phyloP scores from a whole-genome alignment of 2,329 filamentous ascomycete genomes.

The Venturia oleaginea region DNA sequence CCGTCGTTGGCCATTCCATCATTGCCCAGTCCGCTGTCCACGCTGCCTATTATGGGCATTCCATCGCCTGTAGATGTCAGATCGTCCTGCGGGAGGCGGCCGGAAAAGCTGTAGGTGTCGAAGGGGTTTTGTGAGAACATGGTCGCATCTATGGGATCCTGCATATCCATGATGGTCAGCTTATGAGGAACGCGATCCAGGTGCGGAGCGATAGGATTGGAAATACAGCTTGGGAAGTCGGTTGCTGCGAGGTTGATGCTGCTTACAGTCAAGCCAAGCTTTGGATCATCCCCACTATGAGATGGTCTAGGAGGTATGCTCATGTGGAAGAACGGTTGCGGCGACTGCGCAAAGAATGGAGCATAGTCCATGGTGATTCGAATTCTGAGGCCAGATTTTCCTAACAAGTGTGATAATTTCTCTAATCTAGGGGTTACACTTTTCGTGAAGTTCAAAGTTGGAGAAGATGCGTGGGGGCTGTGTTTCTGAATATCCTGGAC shows the following conservation, averaged over 20 bases:
- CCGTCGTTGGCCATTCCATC: slow-evolving; percentile 16
- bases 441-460: not conserved
- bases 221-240: not conserved
- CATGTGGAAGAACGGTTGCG: slow-evolving; percentile 9
- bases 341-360: slow-evolving; percentile 11
- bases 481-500: not conserved
- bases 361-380: slow-evolving; percentile 12
- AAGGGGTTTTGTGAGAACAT: slow-evolving; percentile 16
- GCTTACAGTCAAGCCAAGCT: slow-evolving; percentile 11
- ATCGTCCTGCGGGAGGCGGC: not conserved
- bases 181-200: not conserved
- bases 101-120: slow-evolving; percentile 17
- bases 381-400: not conserved
- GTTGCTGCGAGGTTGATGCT: not conserved
- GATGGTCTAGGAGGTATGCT: slow-evolving; percentile 8
- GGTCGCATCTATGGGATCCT: slow-evolving; percentile 22
- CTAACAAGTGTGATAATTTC: not conserved
- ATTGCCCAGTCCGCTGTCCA: slow-evolving; percentile 34
- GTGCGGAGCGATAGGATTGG: not conserved
- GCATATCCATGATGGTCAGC: slow-evolving; percentile 3
- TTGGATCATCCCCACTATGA: slow-evolving; percentile 10
- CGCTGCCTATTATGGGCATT: slow-evolving; percentile 26
- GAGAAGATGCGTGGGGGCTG: slow-evolving; percentile 2
- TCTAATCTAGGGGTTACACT: not conserved
- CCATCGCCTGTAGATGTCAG: slow-evolving; percentile 9